These are phyloP conservation scores for Colletotrichum godetiae DNA, from an alignment of 2,329 filamentous ascomycete species.

Conservation along the genomic window DNA sequence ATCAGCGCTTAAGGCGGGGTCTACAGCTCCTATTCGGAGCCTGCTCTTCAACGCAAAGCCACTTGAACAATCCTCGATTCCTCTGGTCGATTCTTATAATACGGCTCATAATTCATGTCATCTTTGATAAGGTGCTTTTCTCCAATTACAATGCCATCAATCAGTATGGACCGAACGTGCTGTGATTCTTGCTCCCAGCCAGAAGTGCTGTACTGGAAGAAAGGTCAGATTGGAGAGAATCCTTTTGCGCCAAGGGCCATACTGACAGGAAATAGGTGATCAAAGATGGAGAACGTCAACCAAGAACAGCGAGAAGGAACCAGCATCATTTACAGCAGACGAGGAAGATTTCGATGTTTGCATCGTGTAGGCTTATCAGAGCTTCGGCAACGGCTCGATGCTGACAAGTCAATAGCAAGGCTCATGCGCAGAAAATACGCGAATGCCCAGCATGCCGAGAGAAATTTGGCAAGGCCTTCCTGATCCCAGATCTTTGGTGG, in stretches of 20 bases:
- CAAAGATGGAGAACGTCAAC: background rate
- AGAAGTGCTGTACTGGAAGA: slow-evolving; percentile 18
- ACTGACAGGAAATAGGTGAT: background rate
- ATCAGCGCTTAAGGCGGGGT: background rate
- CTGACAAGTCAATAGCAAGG: slow-evolving; percentile 39
- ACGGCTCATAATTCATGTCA: background rate
- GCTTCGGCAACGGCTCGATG: too few species aligned
- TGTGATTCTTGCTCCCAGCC: slow-evolving; percentile 11
- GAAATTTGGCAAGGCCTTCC: slow-evolving; percentile 39
- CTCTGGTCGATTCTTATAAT: background rate
- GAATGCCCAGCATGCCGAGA: slow-evolving; percentile 41
- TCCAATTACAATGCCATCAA: background rate
- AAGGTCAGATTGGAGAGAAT: slow-evolving; percentile 1
- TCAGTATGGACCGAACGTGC: background rate
- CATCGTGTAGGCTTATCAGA: slow-evolving; percentile 14
- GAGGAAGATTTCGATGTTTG: slow-evolving; percentile 14
- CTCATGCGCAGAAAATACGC: slow-evolving; percentile 45
- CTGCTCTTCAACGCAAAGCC: background rate
- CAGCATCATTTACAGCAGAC: background rate
- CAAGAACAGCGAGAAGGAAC: background rate
- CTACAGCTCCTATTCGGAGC: background rate
- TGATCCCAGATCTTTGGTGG: slow-evolving; percentile 50
- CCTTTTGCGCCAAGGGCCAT: too few species aligned
- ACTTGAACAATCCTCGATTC: background rate
- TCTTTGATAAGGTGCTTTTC: background rate